phyloP scores from a whole-genome alignment of 805 yeast species.

The Candida broadrunensis region DNA sequence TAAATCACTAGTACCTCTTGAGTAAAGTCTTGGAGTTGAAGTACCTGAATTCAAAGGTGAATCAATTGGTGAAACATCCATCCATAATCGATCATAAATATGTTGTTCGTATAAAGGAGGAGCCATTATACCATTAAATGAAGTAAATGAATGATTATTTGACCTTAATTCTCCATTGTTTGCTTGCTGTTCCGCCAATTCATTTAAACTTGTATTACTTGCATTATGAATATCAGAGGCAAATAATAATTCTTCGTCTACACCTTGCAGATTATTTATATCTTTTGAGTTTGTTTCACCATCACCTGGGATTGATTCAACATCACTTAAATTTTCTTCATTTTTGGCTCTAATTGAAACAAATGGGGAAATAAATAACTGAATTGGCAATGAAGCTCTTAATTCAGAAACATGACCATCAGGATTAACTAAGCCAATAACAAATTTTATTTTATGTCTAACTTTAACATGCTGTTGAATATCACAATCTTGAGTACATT shows the following conservation, averaged over 20 bases:
- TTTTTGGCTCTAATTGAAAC: slow-evolving; percentile 61
- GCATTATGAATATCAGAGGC: slow-evolving; percentile 11
- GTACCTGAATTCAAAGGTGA: slow-evolving; percentile 44
- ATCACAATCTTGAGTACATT: slow-evolving; percentile 85
- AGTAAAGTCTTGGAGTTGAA: slow-evolving; percentile 28
- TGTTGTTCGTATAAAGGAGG: slow-evolving; percentile 86
- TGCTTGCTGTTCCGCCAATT: slow-evolving; percentile 9
- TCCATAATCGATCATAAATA: slow-evolving; percentile 77
- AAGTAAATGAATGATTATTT: slow-evolving; percentile 25
- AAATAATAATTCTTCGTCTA: slow-evolving; percentile 31
- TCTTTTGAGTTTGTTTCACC: slow-evolving; percentile 4
- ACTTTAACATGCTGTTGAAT: slow-evolving; percentile 69
- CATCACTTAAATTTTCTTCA: slow-evolving; percentile 9
- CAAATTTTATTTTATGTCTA: slow-evolving; percentile 83
- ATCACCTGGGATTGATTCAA: slow-evolving; percentile 1
- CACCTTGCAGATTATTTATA: slow-evolving; percentile 5
- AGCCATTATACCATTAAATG: slow-evolving; percentile 53
- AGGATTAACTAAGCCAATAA: slow-evolving; percentile 73
- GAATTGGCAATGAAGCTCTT: slow-evolving; percentile 84
- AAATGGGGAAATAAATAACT: slow-evolving; percentile 74
- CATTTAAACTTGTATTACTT: slow-evolving; percentile 21
- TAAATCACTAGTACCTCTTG: slow-evolving; percentile 9
- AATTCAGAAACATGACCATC: slow-evolving; percentile 93
- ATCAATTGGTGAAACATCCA: slow-evolving; percentile 53
- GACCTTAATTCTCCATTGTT: slow-evolving; percentile 9